A percentile compares a stretch with the other conserved stretches of the same genome.
These are phyloP conservation scores for Aspergillus bridgeri DNA, from an alignment of 495 filamentous ascomycete genomes.

Conservation along the genomic window DNA sequence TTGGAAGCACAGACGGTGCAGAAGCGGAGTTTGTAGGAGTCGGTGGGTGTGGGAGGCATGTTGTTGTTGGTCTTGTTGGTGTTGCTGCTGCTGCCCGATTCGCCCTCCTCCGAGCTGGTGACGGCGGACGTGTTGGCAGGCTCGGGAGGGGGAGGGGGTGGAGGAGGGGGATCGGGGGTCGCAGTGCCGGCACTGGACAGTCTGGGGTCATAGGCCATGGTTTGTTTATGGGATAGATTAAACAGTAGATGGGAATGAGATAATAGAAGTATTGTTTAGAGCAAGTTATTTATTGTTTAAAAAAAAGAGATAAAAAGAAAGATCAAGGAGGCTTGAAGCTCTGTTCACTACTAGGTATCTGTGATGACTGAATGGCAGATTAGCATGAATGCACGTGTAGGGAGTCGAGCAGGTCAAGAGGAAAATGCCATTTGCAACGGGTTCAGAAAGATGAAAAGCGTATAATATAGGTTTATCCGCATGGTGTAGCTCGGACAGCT, in stretches of 20 bases:
- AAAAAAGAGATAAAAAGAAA: neutral
- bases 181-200: conserved; percentile 44
- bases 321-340: conserved; percentile 40
- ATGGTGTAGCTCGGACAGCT: conserved; percentile 85
- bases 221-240: conserved; percentile 9
- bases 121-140: conserved; percentile 21
- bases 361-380: conserved; percentile 26
- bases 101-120: conserved; percentile 15
- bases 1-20: conserved; percentile 99
- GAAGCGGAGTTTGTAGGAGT: conserved; percentile 83
- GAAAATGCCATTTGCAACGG: conserved; percentile 7
- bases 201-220: conserved; percentile 57
- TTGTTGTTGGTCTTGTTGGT: conserved; percentile 5
- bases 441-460: conserved; percentile 44
- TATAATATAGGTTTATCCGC: conserved; percentile 50
- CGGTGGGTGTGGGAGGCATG: conserved; percentile 26
- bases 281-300: neutral
- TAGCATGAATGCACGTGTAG: conserved; percentile 21
- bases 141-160: conserved; percentile 44
- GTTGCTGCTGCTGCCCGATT: conserved; percentile 47
- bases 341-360: conserved; percentile 37
- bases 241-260: conserved; percentile 14
- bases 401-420: conserved; percentile 1
- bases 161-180: conserved; percentile 49
- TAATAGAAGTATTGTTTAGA: neutral